Evolutionary conservation across 2,329 filamentous ascomycete genomes (phyloP).

Genomic region (Phyllosticta citrichinensis): DNA sequence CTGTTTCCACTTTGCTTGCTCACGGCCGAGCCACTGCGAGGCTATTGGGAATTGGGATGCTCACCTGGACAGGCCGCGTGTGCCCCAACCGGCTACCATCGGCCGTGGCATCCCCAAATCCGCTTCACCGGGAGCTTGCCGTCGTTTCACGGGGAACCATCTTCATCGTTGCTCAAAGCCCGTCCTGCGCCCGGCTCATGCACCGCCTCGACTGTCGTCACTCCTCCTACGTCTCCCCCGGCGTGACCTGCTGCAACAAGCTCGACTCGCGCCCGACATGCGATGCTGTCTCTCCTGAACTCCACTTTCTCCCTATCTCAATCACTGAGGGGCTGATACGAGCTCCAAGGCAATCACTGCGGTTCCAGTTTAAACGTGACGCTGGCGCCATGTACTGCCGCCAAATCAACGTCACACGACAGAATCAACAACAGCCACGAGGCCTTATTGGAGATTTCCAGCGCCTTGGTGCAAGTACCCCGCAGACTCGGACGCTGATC

Average conservation of each 20-base stretch:
- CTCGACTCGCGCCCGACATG: neutral
- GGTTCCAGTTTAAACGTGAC: neutral
- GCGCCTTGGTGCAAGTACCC: neutral
- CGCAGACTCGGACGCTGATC: neutral
- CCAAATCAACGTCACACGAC: neutral
- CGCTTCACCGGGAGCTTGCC: neutral
- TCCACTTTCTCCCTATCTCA: neutral
- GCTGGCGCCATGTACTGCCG: neutral
- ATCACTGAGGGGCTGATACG: neutral
- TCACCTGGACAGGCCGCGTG: neutral
- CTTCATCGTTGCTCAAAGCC: neutral
- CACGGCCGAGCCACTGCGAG: neutral
- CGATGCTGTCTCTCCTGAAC: neutral
- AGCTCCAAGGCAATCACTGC: neutral
- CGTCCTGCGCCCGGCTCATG: neutral
- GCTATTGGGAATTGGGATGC: neutral
- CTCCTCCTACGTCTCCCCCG: neutral
- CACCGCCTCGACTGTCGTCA: neutral
- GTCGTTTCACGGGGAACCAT: neutral
- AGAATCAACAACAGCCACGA: neutral
- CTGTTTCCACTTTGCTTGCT: neutral
- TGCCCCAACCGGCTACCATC: neutral
- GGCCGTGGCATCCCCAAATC: neutral
- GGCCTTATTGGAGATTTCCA: neutral
- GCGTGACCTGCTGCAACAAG: neutral